Evolutionary conservation across 2,329 filamentous ascomycete species (phyloP).

Genomic region (Clonostachys chloroleuca): DNA sequence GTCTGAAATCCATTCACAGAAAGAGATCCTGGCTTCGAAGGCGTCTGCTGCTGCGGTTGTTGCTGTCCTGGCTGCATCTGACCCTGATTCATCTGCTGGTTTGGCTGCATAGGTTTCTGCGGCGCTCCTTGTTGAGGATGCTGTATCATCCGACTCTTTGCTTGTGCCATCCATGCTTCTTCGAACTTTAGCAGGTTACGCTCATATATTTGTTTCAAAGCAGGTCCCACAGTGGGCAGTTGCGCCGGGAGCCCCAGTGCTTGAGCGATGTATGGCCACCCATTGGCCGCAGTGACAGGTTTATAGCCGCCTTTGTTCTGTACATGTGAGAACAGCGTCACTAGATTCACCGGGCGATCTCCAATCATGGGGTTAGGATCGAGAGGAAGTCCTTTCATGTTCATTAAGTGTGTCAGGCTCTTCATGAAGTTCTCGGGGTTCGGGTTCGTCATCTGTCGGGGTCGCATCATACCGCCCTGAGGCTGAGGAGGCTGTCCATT

Average conservation of each 20-base stretch:
- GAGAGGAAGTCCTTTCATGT: constrained; percentile 65
- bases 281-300: constrained; percentile 62
- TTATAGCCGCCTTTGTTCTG: constrained; percentile 73
- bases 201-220: constrained; percentile 72
- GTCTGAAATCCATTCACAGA: constrained; percentile 22
- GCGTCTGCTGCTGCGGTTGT: constrained; percentile 34
- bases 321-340: constrained; percentile 74
- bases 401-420: constrained; percentile 74
- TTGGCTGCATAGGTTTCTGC: background rate
- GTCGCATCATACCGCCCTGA: constrained; percentile 30
- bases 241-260: constrained; percentile 60
- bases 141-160: constrained; percentile 44
- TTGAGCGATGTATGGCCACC: constrained; percentile 71
- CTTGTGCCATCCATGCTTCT: constrained; percentile 56
- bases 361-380: constrained; percentile 71
- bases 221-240: constrained; percentile 60
- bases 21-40: constrained; percentile 26
- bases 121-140: constrained; percentile 22
- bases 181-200: constrained; percentile 76
- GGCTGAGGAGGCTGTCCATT: constrained; percentile 53
- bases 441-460: constrained; percentile 31
- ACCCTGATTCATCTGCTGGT: background rate
- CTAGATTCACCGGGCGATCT: constrained; percentile 69
- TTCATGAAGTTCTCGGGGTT: constrained; percentile 71
- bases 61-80: constrained; percentile 25